Conservation (phyloP, 148 eudicot species). For the Fagopyrum esculentum region DNA sequence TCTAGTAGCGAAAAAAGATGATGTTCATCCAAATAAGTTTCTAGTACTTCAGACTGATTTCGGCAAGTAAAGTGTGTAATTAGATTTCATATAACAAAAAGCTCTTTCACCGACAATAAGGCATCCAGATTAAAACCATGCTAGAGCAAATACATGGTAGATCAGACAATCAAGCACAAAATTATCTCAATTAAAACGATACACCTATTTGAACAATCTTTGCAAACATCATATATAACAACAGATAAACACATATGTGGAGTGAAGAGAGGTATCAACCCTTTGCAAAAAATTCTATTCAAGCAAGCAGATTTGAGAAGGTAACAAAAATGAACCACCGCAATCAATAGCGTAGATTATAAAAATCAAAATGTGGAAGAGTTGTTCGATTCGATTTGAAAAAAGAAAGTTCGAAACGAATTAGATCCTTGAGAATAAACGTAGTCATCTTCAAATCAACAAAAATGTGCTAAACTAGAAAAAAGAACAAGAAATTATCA, state of each 20-base stretch:
- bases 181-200: neutral
- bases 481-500: neutral
- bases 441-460: neutral
- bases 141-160: neutral
- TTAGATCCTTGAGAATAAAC: neutral
- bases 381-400: neutral
- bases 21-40: neutral
- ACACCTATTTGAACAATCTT: neutral
- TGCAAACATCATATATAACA: neutral
- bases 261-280: neutral
- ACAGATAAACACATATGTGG: neutral
- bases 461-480: neutral
- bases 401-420: neutral
- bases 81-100: neutral
- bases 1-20: neutral
- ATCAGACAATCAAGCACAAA: slow-evolving; percentile 2
- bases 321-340: neutral
- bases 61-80: neutral
- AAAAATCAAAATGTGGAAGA: neutral
- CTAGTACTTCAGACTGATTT: neutral
- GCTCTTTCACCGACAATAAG: neutral
- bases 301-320: slow-evolving; percentile 1
- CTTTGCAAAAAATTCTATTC: neutral
- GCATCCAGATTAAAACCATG: neutral
- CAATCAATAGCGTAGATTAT: neutral